Evolutionary conservation across 176 grass and related monocot genomes (phyloP).

Genomic region (Zoysia pacifica): DNA sequence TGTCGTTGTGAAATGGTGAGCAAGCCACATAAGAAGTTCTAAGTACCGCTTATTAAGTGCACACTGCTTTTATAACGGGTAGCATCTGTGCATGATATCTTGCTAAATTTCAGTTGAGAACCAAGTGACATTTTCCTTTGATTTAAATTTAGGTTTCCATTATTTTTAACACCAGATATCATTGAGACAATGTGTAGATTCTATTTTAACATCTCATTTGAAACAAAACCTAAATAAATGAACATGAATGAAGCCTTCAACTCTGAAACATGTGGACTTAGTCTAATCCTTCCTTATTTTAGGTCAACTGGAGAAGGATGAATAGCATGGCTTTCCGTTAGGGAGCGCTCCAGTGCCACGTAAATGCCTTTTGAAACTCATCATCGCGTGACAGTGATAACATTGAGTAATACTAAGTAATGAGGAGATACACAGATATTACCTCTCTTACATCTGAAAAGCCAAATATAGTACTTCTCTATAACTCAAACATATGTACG

Average conservation of each 20-base stretch:
- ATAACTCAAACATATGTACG: not conserved
- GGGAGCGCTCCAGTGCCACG: conserved; percentile 62
- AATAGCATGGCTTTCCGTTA: conserved; percentile 61
- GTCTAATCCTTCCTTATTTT: conserved; percentile 67
- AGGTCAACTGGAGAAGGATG: conserved; percentile 70
- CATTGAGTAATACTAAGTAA: not conserved
- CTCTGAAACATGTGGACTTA: conserved; percentile 31
- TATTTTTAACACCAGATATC: not conserved
- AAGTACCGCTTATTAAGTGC: too few species aligned
- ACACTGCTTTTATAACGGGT: not conserved
- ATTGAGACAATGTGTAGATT: not conserved
- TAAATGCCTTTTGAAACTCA: conserved; percentile 61
- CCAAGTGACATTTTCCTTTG: not conserved
- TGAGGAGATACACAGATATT: not conserved
- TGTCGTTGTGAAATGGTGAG: not conserved
- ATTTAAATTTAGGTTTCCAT: not conserved
- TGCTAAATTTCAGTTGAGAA: not conserved
- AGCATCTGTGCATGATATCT: not conserved
- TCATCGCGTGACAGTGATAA: conserved; percentile 51
- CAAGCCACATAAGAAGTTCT: not conserved
- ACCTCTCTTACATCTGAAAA: not conserved
- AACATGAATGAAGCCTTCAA: not conserved
- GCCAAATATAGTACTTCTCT: not conserved
- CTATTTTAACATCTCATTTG: not conserved
- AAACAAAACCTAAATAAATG: not conserved